Evolutionary conservation across 1,284 basidiomycete species (phyloP).

Genomic region (Moesziomyces antarcticus): DNA sequence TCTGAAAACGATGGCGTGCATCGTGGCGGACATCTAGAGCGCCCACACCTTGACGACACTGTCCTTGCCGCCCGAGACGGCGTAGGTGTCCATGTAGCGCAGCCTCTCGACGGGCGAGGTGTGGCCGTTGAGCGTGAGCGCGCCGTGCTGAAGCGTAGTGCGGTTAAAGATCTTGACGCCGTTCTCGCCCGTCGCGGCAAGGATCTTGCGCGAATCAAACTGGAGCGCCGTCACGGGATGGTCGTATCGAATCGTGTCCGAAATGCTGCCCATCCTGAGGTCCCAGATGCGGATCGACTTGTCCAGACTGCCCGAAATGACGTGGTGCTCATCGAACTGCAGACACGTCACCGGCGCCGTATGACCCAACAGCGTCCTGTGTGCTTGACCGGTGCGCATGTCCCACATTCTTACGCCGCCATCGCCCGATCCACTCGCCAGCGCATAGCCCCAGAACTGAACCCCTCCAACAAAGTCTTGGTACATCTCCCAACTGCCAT

Average conservation of each 20-base stretch:
- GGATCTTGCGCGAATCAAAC: constrained; percentile 91
- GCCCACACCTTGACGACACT: constrained; percentile 94
- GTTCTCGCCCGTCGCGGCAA: constrained; percentile 93
- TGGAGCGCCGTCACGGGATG: constrained; percentile 90
- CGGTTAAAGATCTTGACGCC: constrained; percentile 96
- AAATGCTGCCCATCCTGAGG: constrained; percentile 85
- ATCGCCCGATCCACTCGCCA: constrained; percentile 95
- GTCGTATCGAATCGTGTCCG: constrained; percentile 91
- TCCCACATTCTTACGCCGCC: constrained; percentile 99
- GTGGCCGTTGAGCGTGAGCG: constrained; percentile 89
- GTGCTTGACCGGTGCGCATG: constrained; percentile 95
- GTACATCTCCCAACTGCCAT: constrained; percentile 92
- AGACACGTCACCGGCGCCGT: constrained; percentile 92
- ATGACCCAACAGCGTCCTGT: constrained; percentile 91
- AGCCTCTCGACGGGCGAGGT: constrained; percentile 87
- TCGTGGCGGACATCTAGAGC: constrained; percentile 74
- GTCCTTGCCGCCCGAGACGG: constrained; percentile 90
- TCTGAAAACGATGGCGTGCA: no score
- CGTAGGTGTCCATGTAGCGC: constrained; percentile 95
- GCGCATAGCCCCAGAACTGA: constrained; percentile 98
- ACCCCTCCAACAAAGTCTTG: constrained; percentile 97
- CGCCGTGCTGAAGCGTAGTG: constrained; percentile 87
- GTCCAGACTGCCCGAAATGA: constrained; percentile 90
- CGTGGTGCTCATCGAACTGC: constrained; percentile 95
- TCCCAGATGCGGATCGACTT: constrained; percentile 86